phyloP scores from a whole-genome alignment of 2,329 filamentous ascomycete genomes.

The Exophiala spinifera region DNA sequence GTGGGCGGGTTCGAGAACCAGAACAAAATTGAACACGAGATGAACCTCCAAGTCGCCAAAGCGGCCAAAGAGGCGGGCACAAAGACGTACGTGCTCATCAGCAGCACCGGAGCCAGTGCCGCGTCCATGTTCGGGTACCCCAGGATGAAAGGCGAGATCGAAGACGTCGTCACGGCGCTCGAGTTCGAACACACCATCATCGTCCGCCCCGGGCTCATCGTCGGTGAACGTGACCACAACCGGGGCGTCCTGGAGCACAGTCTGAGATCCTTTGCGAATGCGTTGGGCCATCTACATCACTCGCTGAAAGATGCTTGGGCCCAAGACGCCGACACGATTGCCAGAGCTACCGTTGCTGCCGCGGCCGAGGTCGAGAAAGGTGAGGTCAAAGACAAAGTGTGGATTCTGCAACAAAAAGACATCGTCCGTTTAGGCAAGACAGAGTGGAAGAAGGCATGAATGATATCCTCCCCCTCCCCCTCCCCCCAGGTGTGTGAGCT shows the following conservation, averaged over 20 bases:
- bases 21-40: conserved; percentile 82
- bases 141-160: conserved; percentile 83
- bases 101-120: conserved; percentile 51
- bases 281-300: conserved; percentile 53
- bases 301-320: conserved; percentile 64
- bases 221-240: conserved; percentile 65
- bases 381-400: conserved; percentile 42
- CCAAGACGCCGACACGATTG: conserved; percentile 72
- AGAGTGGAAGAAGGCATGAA: conserved; percentile 29
- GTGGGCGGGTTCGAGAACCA: conserved; percentile 77
- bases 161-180: conserved; percentile 69
- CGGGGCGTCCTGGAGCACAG: conserved; percentile 56
- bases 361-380: conserved; percentile 41
- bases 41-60: conserved; percentile 75
- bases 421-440: conserved; percentile 36
- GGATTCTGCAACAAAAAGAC: conserved; percentile 38
- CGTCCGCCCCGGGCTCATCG: conserved; percentile 68
- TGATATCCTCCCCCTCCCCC: no score
- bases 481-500: no score
- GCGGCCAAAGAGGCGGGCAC: conserved; percentile 70
- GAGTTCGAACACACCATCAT: conserved; percentile 78
- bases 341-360: conserved; percentile 40
- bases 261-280: conserved; percentile 54
- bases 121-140: conserved; percentile 55
- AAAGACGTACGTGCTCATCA: conserved; percentile 71